phyloP scores from a whole-genome alignment of 2,329 filamentous ascomycete species.

The Colletotrichum scovillei region DNA sequence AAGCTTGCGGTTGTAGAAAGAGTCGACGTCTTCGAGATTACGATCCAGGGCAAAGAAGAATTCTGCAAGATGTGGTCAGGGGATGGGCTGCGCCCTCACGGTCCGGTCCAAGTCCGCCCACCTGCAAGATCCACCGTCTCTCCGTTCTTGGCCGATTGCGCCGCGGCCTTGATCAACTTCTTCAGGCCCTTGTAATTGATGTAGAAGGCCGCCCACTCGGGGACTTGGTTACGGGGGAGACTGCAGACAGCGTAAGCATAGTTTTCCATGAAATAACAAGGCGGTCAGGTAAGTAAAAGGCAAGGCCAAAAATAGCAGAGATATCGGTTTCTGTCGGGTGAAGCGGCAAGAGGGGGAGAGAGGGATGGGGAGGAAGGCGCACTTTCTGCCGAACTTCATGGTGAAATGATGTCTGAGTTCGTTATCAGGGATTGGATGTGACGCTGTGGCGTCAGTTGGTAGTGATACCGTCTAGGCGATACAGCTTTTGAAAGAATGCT shows the following conservation, averaged over 20 bases:
- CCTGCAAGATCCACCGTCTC: constrained; percentile 89
- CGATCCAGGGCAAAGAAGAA: constrained; percentile 98
- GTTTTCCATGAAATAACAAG: background rate
- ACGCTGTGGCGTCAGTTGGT: constrained; percentile 19
- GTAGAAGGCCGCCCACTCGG: constrained; percentile 86
- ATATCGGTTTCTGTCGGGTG: background rate
- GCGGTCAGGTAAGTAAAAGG: background rate
- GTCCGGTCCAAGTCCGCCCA: constrained; percentile 62
- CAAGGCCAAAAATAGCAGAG: background rate
- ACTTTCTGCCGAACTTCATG: constrained; percentile 76
- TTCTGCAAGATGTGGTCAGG: constrained; percentile 68
- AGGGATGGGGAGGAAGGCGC: constrained; percentile 25
- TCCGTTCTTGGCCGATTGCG: constrained; percentile 73
- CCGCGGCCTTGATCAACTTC: constrained; percentile 90
- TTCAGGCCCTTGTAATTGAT: constrained; percentile 94
- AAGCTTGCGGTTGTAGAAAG: constrained; percentile 97
- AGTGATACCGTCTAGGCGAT: constrained; percentile 2
- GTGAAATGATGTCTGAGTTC: constrained; percentile 54
- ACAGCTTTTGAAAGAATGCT: background rate
- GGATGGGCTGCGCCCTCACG: constrained; percentile 43
- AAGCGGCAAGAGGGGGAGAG: background rate
- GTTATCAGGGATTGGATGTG: constrained; percentile 13
- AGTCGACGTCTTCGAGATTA: constrained; percentile 96
- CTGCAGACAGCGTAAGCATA: constrained; percentile 50
- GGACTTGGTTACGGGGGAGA: constrained; percentile 84